Evolutionary conservation across 1,284 basidiomycete species (phyloP), one percentile per base, ranked within the genome.

Genomic region (Fistulina hepatica): DNA sequence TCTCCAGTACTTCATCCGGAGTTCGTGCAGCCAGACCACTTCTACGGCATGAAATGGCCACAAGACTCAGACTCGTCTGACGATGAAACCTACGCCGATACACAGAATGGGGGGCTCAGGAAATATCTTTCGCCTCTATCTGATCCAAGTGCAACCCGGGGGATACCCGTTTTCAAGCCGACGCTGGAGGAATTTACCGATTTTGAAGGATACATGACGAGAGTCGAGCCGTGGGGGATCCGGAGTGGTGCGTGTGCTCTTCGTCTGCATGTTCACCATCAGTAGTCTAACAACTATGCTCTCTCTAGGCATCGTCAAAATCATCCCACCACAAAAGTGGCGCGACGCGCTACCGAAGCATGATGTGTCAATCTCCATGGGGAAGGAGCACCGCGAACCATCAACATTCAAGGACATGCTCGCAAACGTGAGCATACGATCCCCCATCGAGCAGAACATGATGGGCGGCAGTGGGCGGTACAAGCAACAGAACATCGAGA

Each of bases 291-390:
- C n/a, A n/a, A n/a, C n/a, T n/a, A n/a, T n/a, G n/a, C n/a, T n/a
- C n/a, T n/a, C n/a, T n/a, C n/a, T n/a, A n/a, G n/a, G n/a, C n/a
- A 93, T 97, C 43, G 81, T 92, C 45, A 97, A 97, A 61, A 75
- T 97, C 47, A 82, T 97, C 44, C 92, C 92, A 27, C 92, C 92
- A 2, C 74, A 78, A 51, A 85, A 93, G 67, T 95, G 93, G 92
- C 85, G 44, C 54, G 79, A 65, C 21, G 39, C 16, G 21, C 16
- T 19, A 25, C 23, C 28, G 26, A 24, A 36, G 37, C 22, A 30
- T 37, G 30, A 11, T 5, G 19, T n/a, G n/a, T 27, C 39, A 20
- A 34, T 30, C 34, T 34, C 32, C 32, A 31, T 37, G 33, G 32
- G 32, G 33, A 31, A n/a, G n/a, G 50, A 88, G 85, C 85, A 72